Evolutionary conservation across 2,329 filamentous ascomycete species (phyloP).

Genomic region (Biscogniauxia marginata): DNA sequence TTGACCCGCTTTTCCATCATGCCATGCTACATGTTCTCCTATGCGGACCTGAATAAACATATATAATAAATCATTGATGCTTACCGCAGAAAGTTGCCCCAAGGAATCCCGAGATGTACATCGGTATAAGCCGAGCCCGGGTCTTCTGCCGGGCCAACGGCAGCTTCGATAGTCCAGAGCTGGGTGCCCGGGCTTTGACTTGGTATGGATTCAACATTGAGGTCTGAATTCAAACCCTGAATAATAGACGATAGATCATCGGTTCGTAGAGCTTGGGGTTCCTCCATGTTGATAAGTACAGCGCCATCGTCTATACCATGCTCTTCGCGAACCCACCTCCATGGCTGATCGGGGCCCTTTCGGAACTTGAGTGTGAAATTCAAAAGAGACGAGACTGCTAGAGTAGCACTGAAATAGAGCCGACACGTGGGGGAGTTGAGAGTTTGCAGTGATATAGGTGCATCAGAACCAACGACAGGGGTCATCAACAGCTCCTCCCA

Average conservation of each 20-base stretch:
- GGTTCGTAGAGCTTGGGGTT: slow-evolving; percentile 23
- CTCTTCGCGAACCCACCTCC: slow-evolving; percentile 71
- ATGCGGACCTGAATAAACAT: not conserved
- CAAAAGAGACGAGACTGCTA: slow-evolving; percentile 49
- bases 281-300: slow-evolving; percentile 49
- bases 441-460: slow-evolving; percentile 53
- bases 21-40: not conserved
- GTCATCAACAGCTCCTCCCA: slow-evolving; percentile 52
- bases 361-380: slow-evolving; percentile 74
- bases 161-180: slow-evolving; percentile 67
- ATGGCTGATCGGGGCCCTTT: slow-evolving; percentile 47
- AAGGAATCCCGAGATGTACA: slow-evolving; percentile 62
- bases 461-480: slow-evolving; percentile 21
- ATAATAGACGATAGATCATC: slow-evolving; percentile 55
- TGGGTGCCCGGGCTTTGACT: slow-evolving; percentile 68
- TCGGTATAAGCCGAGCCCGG: slow-evolving; percentile 57
- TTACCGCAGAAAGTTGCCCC: slow-evolving; percentile 53
- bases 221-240: slow-evolving; percentile 52
- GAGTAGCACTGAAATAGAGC: slow-evolving; percentile 53
- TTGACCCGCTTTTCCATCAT: not conserved
- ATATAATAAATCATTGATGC: slow-evolving; percentile 11
- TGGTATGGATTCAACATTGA: slow-evolving; percentile 51
- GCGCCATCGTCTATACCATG: slow-evolving; percentile 62
- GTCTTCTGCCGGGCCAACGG: slow-evolving; percentile 55
- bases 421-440: slow-evolving; percentile 34